Conservation (phyloP, 163 green algal genomes). For the Dunaliella salina region DNA sequence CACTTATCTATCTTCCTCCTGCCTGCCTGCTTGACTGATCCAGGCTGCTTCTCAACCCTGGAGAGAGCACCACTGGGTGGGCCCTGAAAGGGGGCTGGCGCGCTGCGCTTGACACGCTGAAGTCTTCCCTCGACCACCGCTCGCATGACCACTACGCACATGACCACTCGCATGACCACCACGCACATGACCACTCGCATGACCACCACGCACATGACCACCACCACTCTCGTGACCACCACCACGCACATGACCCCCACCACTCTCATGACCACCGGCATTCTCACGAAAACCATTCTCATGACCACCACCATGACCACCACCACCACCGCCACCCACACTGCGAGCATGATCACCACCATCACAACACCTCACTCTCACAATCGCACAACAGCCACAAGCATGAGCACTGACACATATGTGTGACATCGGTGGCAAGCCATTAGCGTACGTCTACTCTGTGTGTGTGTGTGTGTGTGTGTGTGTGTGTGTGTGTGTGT, state of each 20-base stretch:
- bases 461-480: no score
- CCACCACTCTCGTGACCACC: conserved; percentile 6
- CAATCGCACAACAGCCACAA: no score
- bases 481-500: no score
- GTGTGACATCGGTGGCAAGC: no score
- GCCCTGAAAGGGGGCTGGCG: neutral
- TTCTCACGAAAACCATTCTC: neutral
- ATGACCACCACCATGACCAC: neutral
- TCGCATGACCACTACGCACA: neutral
- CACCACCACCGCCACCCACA: conserved; percentile 1
- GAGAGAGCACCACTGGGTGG: neutral
- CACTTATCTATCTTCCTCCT: neutral
- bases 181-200: conserved; percentile 9
- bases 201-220: neutral
- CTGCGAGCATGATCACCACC: neutral
- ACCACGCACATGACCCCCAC: neutral
- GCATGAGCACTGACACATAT: no score
- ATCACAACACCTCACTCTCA: no score
- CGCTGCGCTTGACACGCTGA: conserved; percentile 5
- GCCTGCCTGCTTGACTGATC: conserved; percentile 71
- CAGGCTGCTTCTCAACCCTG: conserved; percentile 55
- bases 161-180: conserved; percentile 1
- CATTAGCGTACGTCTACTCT: no score
- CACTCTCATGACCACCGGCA: neutral
- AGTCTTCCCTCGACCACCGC: conserved; percentile 9